Percentiles rank a stretch among this genome's conserved stretches.
phyloP scores from a whole-genome alignment of 306 rosid species.

The Acacia crassicarpa region DNA sequence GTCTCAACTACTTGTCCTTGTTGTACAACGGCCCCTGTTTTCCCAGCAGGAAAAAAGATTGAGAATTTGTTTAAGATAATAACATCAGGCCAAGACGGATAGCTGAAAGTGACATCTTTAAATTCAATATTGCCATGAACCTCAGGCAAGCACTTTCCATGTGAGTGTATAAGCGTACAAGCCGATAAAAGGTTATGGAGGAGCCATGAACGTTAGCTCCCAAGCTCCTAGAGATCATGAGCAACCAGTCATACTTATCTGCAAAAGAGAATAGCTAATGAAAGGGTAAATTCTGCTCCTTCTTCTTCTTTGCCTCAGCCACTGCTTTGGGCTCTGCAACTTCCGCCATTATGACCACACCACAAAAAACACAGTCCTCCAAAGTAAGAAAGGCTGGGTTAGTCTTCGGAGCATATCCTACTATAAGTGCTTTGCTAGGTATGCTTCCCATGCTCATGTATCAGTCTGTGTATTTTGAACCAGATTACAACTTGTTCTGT shows the following conservation, averaged over 20 bases:
- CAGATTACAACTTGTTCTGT: no score
- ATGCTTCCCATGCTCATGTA: no score
- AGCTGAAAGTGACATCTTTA: constrained; percentile 87
- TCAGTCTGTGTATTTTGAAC: no score
- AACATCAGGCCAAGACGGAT: constrained; percentile 93
- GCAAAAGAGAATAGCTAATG: constrained; percentile 87
- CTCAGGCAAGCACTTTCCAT: constrained; percentile 67
- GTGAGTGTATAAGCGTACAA: constrained; percentile 96
- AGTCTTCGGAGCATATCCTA: no score
- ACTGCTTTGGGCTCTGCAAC: no score
- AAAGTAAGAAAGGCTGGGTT: no score
- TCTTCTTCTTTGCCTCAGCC: constrained; percentile 97
- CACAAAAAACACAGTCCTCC: no score
- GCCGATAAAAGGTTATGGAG: constrained; percentile 96
- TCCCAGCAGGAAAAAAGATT: constrained; percentile 92
- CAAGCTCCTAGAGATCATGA: constrained; percentile 78
- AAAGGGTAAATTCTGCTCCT: constrained; percentile 86
- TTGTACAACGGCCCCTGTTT: constrained; percentile 92
- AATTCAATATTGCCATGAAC: constrained; percentile 86
- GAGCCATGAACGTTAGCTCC: constrained; percentile 96
- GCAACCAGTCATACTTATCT: constrained; percentile 73
- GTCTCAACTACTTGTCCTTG: no score
- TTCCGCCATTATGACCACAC: no score
- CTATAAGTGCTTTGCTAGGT: no score
- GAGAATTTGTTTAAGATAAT: constrained; percentile 78